Base-by-base conservation (phyloP, 768 basidiomycete species). In the Leccinum obscurum region DNA sequence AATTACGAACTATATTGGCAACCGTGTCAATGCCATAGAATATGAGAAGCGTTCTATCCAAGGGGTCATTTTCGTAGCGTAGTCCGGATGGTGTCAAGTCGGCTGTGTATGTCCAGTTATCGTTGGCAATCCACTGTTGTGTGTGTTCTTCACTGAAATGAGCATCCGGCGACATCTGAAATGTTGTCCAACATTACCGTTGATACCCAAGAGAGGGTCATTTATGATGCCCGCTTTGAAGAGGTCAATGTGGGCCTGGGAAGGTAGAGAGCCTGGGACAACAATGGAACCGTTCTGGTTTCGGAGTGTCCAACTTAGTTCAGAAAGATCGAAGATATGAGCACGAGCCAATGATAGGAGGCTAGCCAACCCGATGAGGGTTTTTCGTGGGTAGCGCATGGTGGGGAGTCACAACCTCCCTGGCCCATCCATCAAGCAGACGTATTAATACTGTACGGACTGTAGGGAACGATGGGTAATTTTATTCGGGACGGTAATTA, bases 41-140 rank as follows among this genome's bases (percentile, higher is more conserved):
- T 6, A 85, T 77, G 15, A 85, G 72, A 10, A 85, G 65, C 0
- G 78, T 76, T 55, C 68, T 73, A 26, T 76, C 66, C 8, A 66
- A 63, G 32, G 62, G 35, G 24, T 44, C 54, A 1, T 69, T 49
- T 15, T 67, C 54, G 22, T 73, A 54, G 6, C 62, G 67, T 50
- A 22, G 22, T 22, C 22, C 22, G 22, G 22, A 22, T 6, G 84
- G 81, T 1, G 78, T 66, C 39, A 85, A 58, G 64, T 83, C 81
- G 4, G 83, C 82, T 0, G 81, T 84, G 62, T 84, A 85, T 0
- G 82, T 84, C 84, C 85, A 86, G 58, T 82, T 81, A 56, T 85
- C 83, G 54, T 80, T 72, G 34, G 78, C 77, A 50, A 85, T 73
- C 83, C 83, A 85, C 61, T 84, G 76, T 64, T 84, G 76, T 1